A percentile compares a stretch with the other conserved stretches of the same genome.
Conservation (phyloP, 2,329 filamentous ascomycete species). For the Fusarium zealandicum region DNA sequence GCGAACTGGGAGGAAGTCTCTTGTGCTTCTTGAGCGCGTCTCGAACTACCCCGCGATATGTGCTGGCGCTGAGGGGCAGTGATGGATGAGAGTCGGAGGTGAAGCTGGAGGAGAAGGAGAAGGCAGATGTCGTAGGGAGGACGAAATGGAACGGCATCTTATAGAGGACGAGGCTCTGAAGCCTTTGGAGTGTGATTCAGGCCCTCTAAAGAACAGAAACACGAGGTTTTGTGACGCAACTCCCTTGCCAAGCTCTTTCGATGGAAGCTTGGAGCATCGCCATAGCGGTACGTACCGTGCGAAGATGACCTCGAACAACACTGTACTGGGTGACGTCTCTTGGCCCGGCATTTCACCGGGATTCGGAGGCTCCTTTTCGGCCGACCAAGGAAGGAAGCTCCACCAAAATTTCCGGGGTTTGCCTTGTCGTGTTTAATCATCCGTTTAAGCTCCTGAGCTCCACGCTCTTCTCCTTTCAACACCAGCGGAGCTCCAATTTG, state of each 20-base stretch:
- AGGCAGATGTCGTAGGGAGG: conserved; percentile 87
- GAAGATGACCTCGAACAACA: neutral
- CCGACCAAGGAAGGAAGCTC: conserved; percentile 14
- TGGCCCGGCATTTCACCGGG: conserved; percentile 33
- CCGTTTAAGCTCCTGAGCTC: conserved; percentile 20
- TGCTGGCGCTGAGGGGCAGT: conserved; percentile 81
- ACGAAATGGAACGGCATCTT: conserved; percentile 89
- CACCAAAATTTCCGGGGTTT: conserved; percentile 35
- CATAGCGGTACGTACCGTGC: conserved; percentile 40
- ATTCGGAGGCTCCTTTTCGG: conserved; percentile 36
- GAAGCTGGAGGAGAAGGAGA: conserved; percentile 81
- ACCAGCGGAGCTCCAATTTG: conserved; percentile 11
- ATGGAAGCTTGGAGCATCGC: conserved; percentile 30
- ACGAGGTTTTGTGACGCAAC: conserved; percentile 10
- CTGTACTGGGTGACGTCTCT: conserved; percentile 16
- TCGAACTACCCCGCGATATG: conserved; percentile 81
- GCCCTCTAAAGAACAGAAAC: neutral
- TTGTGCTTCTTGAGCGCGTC: conserved; percentile 90
- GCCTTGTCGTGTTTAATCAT: conserved; percentile 23
- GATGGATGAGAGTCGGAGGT: conserved; percentile 86
- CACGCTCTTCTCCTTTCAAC: conserved; percentile 25
- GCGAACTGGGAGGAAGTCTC: conserved; percentile 75
- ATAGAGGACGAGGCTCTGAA: neutral
- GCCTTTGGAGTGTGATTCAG: neutral
- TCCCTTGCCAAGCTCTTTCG: conserved; percentile 34